A percentile compares a stretch with the other conserved stretches of the same genome.
phyloP scores from a whole-genome alignment of 2,329 filamentous ascomycete genomes.

The Arthrobotrys iridis region DNA sequence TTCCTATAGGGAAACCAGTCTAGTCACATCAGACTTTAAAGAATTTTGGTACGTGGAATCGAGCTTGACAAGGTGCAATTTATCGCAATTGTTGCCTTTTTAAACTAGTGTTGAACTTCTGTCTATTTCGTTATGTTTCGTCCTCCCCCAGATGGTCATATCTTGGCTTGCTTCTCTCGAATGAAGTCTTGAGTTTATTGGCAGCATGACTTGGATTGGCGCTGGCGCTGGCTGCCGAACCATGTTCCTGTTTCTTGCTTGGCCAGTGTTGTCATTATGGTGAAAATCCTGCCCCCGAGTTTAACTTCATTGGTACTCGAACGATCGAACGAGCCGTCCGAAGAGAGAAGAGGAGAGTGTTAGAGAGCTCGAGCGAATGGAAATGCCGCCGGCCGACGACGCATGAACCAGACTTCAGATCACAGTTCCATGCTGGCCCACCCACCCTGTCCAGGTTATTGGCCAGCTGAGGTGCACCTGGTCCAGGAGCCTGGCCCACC shows the following conservation, averaged over 20 bases:
- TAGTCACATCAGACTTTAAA: conserved; percentile 6
- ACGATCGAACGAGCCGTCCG: background rate
- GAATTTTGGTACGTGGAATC: conserved; percentile 19
- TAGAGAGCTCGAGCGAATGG: conserved; percentile 26
- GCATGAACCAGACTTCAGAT: conserved; percentile 35
- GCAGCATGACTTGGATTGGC: conserved; percentile 25
- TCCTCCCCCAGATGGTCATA: background rate
- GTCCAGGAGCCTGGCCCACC: conserved; percentile 34
- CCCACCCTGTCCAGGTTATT: conserved; percentile 15
- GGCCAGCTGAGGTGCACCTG: conserved; percentile 49
- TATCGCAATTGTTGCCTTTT: conserved; percentile 18
- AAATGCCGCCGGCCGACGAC: conserved; percentile 27
- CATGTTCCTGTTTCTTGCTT: conserved; percentile 44
- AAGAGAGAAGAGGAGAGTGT: background rate
- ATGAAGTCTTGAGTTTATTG: conserved; percentile 14
- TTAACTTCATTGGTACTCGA: conserved; percentile 4
- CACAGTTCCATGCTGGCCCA: conserved; percentile 14
- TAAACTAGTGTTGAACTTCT: background rate
- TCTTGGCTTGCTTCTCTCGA: background rate
- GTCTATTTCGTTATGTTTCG: background rate
- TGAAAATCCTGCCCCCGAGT: conserved; percentile 36
- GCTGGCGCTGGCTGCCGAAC: conserved; percentile 26
- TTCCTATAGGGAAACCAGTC: conserved; percentile 42
- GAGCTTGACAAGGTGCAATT: background rate
- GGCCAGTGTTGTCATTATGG: conserved; percentile 44